Base-by-base conservation (phyloP, 495 filamentous ascomycete genomes). In the Staphylotrichum longicolle region DNA sequence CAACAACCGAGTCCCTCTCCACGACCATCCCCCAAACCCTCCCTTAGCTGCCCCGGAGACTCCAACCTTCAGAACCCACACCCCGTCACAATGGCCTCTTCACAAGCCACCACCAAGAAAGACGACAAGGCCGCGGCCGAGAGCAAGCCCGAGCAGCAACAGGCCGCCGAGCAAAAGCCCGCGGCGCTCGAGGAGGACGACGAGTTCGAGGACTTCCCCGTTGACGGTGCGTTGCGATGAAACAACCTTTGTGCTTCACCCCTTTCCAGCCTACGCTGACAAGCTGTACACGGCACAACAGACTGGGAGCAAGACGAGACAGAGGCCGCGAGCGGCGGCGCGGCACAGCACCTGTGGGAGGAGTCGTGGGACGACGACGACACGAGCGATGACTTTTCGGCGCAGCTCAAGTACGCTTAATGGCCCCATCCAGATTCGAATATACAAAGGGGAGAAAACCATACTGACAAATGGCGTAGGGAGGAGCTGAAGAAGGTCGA, bases 281-380 rank as follows among this genome's bases (percentile, higher is more conserved):
- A 8, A 45, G 42, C 9, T 5, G 42, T 45, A 7, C 42, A 45
- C 42, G 42, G 11, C 42, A 12, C 40, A 9, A 9, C 68, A 96
- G 92, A 97, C 74, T 97, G 92, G 92, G 78, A 85, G 48, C 82
- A 88, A 68, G 91, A 95, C 72, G 90, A 94, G 65, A 87, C 89
- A 63, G 91, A 96, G 73, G 86, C 91, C 51, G 85, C 88, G 39
- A 77, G 77, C 57, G 80, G 80, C 56, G 70, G 72, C 54, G 51
- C 62, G 55, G 89, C 86, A 65, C 86, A 87, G 65, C 91, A 97
- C 80, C 77, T 98, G 60, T 98, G 94, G 94, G 94, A 98, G 79
- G 94, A 98, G 82, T 97, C 91, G 80, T 98, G 94, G 94, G 94
- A 98, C 76, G 94, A 98, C 68, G 94, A 98, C 74, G 94, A 98